phyloP scores from a whole-genome alignment of 1,284 basidiomycete species.

The Malassezia sympodialis region DNA sequence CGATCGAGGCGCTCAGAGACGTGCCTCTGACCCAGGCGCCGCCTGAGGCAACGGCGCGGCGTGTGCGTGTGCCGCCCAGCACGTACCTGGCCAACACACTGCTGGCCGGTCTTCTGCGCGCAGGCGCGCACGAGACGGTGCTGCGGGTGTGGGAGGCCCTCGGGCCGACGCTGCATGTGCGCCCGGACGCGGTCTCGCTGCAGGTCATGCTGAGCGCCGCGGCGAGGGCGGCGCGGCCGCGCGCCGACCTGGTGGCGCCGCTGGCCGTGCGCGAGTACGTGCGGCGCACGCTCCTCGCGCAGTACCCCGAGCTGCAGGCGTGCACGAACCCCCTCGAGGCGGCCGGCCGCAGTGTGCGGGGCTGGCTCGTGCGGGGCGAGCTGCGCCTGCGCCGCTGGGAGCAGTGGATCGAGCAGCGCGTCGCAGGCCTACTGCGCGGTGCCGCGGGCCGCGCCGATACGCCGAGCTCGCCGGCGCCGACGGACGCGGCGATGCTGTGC shows the following conservation, averaged over 20 bases:
- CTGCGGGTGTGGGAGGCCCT: slow-evolving; percentile 12
- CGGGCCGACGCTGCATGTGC: slow-evolving; percentile 5
- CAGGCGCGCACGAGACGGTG: slow-evolving; percentile 7
- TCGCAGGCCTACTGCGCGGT: slow-evolving; percentile 1
- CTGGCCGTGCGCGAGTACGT: slow-evolving; percentile 7
- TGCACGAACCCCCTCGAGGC: slow-evolving; percentile 4
- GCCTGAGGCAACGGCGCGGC: neutral
- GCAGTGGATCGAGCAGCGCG: slow-evolving; percentile 11
- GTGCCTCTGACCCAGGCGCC: neutral
- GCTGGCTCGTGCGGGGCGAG: slow-evolving; percentile 17
- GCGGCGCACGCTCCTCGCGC: neutral
- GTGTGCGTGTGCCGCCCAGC: slow-evolving; percentile 3
- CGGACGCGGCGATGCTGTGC: neutral
- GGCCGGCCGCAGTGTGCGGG: neutral
- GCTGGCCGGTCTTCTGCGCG: slow-evolving; percentile 5
- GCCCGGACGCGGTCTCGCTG: slow-evolving; percentile 8
- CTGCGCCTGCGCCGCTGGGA: slow-evolving; percentile 14
- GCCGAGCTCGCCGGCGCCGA: neutral
- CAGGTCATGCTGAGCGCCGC: slow-evolving; percentile 13
- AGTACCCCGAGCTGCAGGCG: slow-evolving; percentile 11
- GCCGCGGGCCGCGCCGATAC: neutral
- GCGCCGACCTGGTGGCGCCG: neutral
- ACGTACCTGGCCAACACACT: slow-evolving; percentile 16
- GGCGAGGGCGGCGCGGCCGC: neutral
- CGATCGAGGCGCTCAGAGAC: neutral